These are phyloP conservation scores for Scytalidium sp. DNA, from an alignment of 2,329 filamentous ascomycete species.

Conservation along the genomic window DNA sequence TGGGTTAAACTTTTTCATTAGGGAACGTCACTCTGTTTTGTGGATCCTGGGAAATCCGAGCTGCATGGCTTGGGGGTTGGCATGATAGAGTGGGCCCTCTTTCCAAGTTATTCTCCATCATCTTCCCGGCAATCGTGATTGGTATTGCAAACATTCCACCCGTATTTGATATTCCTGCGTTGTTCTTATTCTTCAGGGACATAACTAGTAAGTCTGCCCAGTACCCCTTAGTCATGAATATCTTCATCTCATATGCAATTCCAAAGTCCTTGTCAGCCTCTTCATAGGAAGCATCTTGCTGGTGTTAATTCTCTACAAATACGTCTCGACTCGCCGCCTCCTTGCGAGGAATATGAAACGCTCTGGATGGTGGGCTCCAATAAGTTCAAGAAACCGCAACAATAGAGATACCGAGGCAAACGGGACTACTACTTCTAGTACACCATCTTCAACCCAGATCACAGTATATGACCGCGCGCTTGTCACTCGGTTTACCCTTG, in stretches of 20 bases:
- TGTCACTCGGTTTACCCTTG: constrained; percentile 41
- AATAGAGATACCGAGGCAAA: constrained; percentile 11
- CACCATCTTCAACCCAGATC: constrained; percentile 10
- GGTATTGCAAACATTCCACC: constrained; percentile 26
- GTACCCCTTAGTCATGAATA: not conserved
- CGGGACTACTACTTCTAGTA: constrained; percentile 1
- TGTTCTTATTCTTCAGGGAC: constrained; percentile 34
- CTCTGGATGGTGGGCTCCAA: constrained; percentile 21
- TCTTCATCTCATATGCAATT: not conserved
- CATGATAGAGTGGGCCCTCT: constrained; percentile 22
- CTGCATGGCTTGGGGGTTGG: constrained; percentile 22
- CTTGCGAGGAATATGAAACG: constrained; percentile 24
- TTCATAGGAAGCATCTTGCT: constrained; percentile 33
- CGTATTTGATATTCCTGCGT: constrained; percentile 24
- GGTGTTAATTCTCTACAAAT: constrained; percentile 37
- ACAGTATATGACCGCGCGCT: constrained; percentile 44
- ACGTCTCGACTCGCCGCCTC: constrained; percentile 35
- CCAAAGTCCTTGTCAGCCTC: constrained; percentile 38
- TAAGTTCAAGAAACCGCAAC: constrained; percentile 13
- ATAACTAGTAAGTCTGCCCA: constrained; percentile 31
- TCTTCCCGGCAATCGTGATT: constrained; percentile 34
- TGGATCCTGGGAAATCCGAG: constrained; percentile 30
- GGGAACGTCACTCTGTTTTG: constrained; percentile 36
- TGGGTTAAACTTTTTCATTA: constrained; percentile 2
- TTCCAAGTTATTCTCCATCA: constrained; percentile 32